These are phyloP conservation scores for Trametes villosa DNA, from an alignment of 768 basidiomycete species.

Conservation along the genomic window DNA sequence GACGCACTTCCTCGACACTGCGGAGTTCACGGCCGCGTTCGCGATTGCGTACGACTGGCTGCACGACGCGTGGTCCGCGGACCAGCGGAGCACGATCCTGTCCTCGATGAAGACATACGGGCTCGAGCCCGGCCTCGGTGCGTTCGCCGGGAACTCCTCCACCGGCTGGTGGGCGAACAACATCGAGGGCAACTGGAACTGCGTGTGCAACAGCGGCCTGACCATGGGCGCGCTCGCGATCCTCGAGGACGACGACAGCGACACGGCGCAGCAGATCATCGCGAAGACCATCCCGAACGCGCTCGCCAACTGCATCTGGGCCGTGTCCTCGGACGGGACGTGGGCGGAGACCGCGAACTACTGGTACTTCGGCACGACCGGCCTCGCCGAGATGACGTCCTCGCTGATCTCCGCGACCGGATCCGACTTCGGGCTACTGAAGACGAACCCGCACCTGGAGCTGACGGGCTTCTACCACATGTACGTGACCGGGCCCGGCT, in stretches of 20 bases:
- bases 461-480: conserved; percentile 88
- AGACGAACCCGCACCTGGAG: conserved; percentile 66
- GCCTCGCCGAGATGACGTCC: conserved; percentile 85
- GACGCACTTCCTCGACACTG: conserved; percentile 87
- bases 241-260: conserved; percentile 77
- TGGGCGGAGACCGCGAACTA: conserved; percentile 97
- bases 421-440: conserved; percentile 72
- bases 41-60: conserved; percentile 97
- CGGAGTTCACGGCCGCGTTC: conserved; percentile 86
- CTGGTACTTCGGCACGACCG: conserved; percentile 94
- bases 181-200: conserved; percentile 95
- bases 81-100: conserved; percentile 71
- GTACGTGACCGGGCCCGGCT: conserved; percentile 80
- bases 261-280: conserved; percentile 68
- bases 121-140: conserved; percentile 58
- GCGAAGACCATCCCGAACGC: conserved; percentile 75
- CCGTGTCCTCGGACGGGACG: conserved; percentile 72
- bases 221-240: conserved; percentile 91
- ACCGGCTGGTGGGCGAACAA: conserved; percentile 78
- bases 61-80: conserved; percentile 76
- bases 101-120: conserved; percentile 78
- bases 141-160: conserved; percentile 23
- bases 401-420: conserved; percentile 87
- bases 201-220: conserved; percentile 90
- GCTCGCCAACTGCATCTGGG: conserved; percentile 74